Evolutionary conservation across 1,139 yeast species (phyloP), one percentile per base, ranked within the genome.

Genomic region (Yamadazyma sp.): DNA sequence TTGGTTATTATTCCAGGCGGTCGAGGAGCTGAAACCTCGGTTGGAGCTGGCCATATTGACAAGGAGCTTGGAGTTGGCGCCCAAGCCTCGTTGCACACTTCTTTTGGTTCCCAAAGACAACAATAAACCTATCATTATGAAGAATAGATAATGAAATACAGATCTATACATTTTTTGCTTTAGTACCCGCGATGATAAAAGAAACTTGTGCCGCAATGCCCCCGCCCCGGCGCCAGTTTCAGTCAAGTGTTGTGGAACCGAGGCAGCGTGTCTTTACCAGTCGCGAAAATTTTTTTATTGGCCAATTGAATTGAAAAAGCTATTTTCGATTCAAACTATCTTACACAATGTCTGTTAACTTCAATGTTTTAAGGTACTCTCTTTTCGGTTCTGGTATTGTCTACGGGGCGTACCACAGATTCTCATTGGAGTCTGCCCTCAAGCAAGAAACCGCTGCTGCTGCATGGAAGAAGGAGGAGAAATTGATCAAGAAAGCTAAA

Each of bases 331-430:
- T 17, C 4, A 16, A 29, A 11, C 17, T 30, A 16, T 14, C 27
- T 22, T 31, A 32, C 20, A 41, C 11, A 13, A 47, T 47, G 51
- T 48, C 52, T 7, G 43, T 64, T 34, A 57, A 56, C 37, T 60
- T 74, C 56, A 68, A 83, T 80, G 87, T 87, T 58, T 79, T 89
- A 61, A 88, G 97, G 82, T 92, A 94, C 82, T 74, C 95, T 53
- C 85, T 94, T 43, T 78, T 92, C 52, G 95, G 89, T 45, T 80
- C 89, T 53, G 98, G 98, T 67, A 72, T 90, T 47, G 76, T 80
- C 45, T 88, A 87, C 70, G 98, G 98, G 53, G 87, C 90, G 53
- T 76, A 78, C 66, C 96, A 88, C 75, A 86, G 94, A 70, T 71
- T 77, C 57, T 67, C 76, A 41, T 76, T 89, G 56, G 81, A 82